Evolutionary conservation across 805 yeast genomes (phyloP).

Genomic region (Candida boidinii): DNA sequence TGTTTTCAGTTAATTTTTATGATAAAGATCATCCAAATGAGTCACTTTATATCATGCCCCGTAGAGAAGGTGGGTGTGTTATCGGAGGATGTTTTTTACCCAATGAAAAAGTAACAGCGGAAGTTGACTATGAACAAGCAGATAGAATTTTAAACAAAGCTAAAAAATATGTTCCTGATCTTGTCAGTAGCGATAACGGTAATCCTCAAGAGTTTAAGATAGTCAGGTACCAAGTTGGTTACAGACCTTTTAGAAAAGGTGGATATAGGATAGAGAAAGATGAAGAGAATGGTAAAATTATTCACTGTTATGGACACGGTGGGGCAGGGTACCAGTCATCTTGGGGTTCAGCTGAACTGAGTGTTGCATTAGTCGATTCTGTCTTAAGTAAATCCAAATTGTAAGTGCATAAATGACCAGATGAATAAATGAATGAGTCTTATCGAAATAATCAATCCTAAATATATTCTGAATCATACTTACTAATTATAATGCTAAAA

Average conservation of each 20-base stretch:
- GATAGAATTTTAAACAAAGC: constrained; percentile 41
- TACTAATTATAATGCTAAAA: no score
- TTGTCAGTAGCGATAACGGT: constrained; percentile 23
- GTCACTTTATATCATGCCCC: constrained; percentile 50
- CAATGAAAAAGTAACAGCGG: constrained; percentile 9
- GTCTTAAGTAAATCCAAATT: background rate
- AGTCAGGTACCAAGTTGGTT: constrained; percentile 47
- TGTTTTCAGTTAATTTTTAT: constrained; percentile 20
- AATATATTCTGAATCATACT: no score
- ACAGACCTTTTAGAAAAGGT: constrained; percentile 56
- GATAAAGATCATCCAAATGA: constrained; percentile 31
- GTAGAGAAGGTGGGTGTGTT: constrained; percentile 66
- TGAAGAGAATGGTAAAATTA: constrained; percentile 20
- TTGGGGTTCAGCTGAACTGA: background rate
- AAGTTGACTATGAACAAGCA: constrained; percentile 34
- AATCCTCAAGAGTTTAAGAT: constrained; percentile 33
- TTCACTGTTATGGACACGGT: constrained; percentile 66
- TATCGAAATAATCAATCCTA: no score
- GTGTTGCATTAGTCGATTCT: background rate
- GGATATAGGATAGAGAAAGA: constrained; percentile 48
- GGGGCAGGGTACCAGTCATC: constrained; percentile 62
- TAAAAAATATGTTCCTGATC: constrained; percentile 28
- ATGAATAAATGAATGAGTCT: no score
- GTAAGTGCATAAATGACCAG: constrained; percentile 27
- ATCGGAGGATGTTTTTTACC: constrained; percentile 44